Evolutionary conservation across 179 eudicot species (phyloP).

Genomic region (Pouteria campechiana): DNA sequence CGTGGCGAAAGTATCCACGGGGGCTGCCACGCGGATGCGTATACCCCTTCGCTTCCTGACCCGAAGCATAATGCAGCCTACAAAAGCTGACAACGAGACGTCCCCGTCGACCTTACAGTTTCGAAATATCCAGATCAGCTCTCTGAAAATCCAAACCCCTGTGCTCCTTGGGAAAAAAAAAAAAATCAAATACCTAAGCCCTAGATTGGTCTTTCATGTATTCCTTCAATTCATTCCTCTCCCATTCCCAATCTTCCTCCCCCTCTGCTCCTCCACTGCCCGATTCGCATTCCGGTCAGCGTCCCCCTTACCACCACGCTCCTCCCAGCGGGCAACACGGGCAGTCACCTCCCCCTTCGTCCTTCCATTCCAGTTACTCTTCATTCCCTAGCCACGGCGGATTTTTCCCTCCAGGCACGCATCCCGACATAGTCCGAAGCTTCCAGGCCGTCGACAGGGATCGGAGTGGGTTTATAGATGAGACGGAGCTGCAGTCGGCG

Average conservation of each 20-base stretch:
- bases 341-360: background rate
- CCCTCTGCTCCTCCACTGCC: constrained; percentile 56
- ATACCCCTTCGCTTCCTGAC: too few species aligned
- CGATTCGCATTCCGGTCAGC: constrained; percentile 9
- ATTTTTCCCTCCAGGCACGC: constrained; percentile 55
- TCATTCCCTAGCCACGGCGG: background rate
- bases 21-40: too few species aligned
- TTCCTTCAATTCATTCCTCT: constrained; percentile 10
- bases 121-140: too few species aligned
- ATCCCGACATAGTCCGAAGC: constrained; percentile 62
- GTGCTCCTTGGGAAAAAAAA: too few species aligned
- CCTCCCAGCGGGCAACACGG: constrained; percentile 5
- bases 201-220: too few species aligned
- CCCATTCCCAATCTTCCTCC: constrained; percentile 1
- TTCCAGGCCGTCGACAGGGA: constrained; percentile 69
- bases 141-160: too few species aligned
- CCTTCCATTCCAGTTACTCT: constrained; percentile 4
- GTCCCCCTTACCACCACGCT: background rate
- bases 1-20: too few species aligned
- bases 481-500: constrained; percentile 48
- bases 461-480: constrained; percentile 58
- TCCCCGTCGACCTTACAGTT: too few species aligned
- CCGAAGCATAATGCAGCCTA: too few species aligned
- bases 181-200: too few species aligned
- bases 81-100: too few species aligned